Percentiles rank a stretch among this genome's conserved stretches.
Evolutionary conservation across 257 asterid genomes (phyloP).

Genomic region (Apocynum venetum): DNA sequence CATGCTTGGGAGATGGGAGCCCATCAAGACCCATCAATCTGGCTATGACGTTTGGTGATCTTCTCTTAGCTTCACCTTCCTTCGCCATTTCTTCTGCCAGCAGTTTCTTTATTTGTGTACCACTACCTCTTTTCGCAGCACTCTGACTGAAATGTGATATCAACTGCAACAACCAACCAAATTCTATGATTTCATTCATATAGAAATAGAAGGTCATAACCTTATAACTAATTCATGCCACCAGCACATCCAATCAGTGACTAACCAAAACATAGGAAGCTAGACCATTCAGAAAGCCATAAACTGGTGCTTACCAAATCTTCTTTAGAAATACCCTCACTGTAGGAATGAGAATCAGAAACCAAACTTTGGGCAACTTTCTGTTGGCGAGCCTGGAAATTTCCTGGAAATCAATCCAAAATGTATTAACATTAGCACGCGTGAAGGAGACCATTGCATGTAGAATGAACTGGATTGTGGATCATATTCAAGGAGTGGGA

Average conservation of each 20-base stretch:
- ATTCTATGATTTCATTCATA: constrained; percentile 13
- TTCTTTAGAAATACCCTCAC: constrained; percentile 44
- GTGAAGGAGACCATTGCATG: background rate
- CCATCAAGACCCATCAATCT: constrained; percentile 86
- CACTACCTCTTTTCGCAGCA: constrained; percentile 38
- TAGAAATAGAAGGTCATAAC: background rate
- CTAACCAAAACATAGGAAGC: background rate
- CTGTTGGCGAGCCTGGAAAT: constrained; percentile 38
- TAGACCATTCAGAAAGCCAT: constrained; percentile 1
- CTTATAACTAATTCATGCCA: constrained; percentile 8
- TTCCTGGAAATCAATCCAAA: constrained; percentile 47
- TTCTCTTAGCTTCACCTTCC: constrained; percentile 57
- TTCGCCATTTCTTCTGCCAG: constrained; percentile 71
- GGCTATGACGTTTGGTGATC: constrained; percentile 62
- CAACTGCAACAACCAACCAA: constrained; percentile 34
- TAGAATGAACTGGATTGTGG: background rate
- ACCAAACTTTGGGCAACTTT: constrained; percentile 42
- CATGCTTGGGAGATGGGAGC: constrained; percentile 55
- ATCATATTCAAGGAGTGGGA: background rate
- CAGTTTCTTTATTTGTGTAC: constrained; percentile 63
- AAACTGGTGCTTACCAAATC: constrained; percentile 40
- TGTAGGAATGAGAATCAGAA: constrained; percentile 41
- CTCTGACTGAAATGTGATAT: constrained; percentile 47
- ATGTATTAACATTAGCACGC: constrained; percentile 11
- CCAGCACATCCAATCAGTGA: background rate